Conservation (phyloP, 768 basidiomycete species). For the Kwoniella dejecticola region DNA sequence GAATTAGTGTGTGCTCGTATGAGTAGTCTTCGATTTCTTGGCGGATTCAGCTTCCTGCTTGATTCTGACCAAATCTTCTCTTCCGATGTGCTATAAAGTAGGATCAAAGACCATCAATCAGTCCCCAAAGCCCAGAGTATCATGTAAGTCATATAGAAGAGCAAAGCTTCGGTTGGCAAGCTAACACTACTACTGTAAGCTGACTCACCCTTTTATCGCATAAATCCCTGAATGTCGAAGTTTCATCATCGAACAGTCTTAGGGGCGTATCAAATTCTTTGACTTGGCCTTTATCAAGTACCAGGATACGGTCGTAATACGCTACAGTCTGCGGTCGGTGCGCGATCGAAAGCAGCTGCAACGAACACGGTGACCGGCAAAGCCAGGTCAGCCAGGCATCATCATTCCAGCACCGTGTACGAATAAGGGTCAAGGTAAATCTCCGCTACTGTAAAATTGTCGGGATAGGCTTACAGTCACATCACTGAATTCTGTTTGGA, state of each 20-base stretch:
- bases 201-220: slow-evolving; percentile 30
- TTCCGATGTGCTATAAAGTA: slow-evolving; percentile 3
- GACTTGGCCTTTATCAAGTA: slow-evolving; percentile 29
- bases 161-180: background rate
- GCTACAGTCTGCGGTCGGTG: slow-evolving; percentile 50
- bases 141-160: too few species aligned
- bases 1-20: too few species aligned
- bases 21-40: background rate
- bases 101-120: too few species aligned
- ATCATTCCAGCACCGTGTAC: too few species aligned
- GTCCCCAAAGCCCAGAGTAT: background rate
- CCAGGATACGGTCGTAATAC: slow-evolving; percentile 55
- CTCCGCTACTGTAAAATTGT: background rate
- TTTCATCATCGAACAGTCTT: slow-evolving; percentile 15
- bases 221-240: slow-evolving; percentile 26
- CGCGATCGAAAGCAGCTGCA: slow-evolving; percentile 42
- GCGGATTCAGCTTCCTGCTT: slow-evolving; percentile 6
- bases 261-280: slow-evolving; percentile 27
- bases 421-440: too few species aligned
- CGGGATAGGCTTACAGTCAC: slow-evolving; percentile 31
- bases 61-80: slow-evolving; percentile 10
- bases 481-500: slow-evolving; percentile 63
- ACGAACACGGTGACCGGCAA: too few species aligned
- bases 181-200: too few species aligned
- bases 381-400: too few species aligned